phyloP scores from a whole-genome alignment of 2,329 filamentous ascomycete species.

The Gaeumannomyces tritici region DNA sequence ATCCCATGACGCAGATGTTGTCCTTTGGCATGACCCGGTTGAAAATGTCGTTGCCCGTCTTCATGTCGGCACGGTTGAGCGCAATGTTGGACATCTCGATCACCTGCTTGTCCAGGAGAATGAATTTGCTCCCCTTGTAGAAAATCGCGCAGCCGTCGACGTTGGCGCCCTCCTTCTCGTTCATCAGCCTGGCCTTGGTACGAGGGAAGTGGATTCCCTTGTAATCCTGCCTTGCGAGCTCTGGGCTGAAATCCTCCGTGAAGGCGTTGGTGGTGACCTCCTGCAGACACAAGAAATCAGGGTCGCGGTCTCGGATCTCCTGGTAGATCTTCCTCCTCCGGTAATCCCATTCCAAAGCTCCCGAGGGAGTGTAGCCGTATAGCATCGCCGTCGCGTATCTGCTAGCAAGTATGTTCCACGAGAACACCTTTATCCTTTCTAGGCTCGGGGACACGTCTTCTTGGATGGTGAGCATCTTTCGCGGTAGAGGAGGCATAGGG shows the following conservation, averaged over 20 bases:
- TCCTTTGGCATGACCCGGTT: slow-evolving; percentile 98
- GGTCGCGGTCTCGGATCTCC: slow-evolving; percentile 68
- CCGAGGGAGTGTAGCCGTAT: slow-evolving; percentile 84
- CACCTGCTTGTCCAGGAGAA: slow-evolving; percentile 86
- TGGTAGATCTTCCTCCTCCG: slow-evolving; percentile 73
- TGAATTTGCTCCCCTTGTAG: slow-evolving; percentile 79
- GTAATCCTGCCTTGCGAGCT: slow-evolving; percentile 79
- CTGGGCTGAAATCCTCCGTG: slow-evolving; percentile 82
- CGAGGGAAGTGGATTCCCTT: slow-evolving; percentile 92
- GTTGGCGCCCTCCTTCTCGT: slow-evolving; percentile 74
- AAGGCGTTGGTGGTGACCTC: slow-evolving; percentile 90
- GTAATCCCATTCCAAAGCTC: slow-evolving; percentile 78
- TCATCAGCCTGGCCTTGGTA: slow-evolving; percentile 83
- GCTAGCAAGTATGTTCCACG: slow-evolving; percentile 94
- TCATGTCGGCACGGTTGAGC: slow-evolving; percentile 93
- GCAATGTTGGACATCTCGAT: slow-evolving; percentile 88
- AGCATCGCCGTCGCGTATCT: slow-evolving; percentile 76
- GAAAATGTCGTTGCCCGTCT: slow-evolving; percentile 94
- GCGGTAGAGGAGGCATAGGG: slow-evolving; percentile 64
- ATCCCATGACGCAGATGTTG: slow-evolving; percentile 86
- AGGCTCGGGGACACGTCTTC: slow-evolving; percentile 48
- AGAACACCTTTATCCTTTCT: slow-evolving; percentile 75
- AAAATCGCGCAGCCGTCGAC: slow-evolving; percentile 97
- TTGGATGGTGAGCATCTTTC: slow-evolving; percentile 71
- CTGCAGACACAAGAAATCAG: slow-evolving; percentile 88